Base-by-base conservation (phyloP, 1,284 basidiomycete genomes). In the Exobasidium rhododendri region DNA sequence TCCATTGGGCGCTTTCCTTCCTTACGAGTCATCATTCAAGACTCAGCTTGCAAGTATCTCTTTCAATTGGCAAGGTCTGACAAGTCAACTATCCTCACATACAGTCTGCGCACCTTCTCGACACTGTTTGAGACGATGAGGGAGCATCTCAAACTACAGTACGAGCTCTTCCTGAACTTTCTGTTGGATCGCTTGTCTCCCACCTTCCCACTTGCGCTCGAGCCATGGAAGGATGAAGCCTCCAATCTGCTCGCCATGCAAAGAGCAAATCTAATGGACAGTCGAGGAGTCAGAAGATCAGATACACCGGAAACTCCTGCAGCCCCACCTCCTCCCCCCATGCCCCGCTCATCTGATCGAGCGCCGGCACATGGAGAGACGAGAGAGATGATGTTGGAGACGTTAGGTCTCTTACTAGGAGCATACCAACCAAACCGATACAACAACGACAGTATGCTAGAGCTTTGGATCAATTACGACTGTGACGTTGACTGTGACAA, bases 401-500 rank as follows among this genome's bases (percentile, higher is more conserved):
- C 90, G 1, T 82, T 98, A 30, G 85, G 85, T 55, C 88, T 92
- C 63, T 86, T 97, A 54, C 66, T 73, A 56, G 65, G 88, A 89
- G 30, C 84, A 88, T 4, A 86, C 89, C 4, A 71, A 81, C 78
- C 53, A 17, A 20, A 22, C 11, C 17, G 26, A 20, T 24, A 24
- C 32, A 31, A 55, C 58, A 64, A 63, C 17, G 66, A 69, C 46
- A 94, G 94, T 81, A 92, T 97, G 88, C 91, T 96, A 50, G 92
- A 97, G 76, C 83, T 97, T 10, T 99, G 92, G 83, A 85, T 88
- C 62, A 98, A 98, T 80, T 98, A 96, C 80, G 96, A 99, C 80
- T 97, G 93, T 78, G 91, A 97, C 74, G 87, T 90, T 66, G 94
- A 97, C 75, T 94, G 91, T 80, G 94, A 97, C 82, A 94, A 98